Evolutionary conservation across 257 asterid species (phyloP).

Genomic region (Salvia miltiorrhiza): DNA sequence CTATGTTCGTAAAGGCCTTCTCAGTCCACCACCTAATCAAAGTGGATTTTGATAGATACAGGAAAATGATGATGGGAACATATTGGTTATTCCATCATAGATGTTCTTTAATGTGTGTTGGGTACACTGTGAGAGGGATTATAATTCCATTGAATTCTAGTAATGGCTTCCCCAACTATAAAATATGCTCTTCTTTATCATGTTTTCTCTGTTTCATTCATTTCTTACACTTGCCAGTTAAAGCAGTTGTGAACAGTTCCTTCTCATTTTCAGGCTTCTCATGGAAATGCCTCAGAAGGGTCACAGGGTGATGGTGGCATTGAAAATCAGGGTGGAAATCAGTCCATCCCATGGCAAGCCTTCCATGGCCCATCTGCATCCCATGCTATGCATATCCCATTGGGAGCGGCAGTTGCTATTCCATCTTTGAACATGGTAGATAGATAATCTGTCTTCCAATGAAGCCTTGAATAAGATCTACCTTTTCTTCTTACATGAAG

Average conservation of each 20-base stretch:
- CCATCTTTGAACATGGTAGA: constrained; percentile 73
- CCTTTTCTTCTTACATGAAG: background rate
- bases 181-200: no score
- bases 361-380: constrained; percentile 53
- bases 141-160: background rate
- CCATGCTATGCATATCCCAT: constrained; percentile 54
- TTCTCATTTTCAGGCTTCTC: constrained; percentile 37
- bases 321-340: constrained; percentile 58
- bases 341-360: constrained; percentile 49
- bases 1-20: background rate
- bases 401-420: constrained; percentile 58
- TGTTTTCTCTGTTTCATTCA: background rate
- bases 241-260: background rate
- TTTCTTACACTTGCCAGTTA: background rate
- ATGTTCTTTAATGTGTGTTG: background rate
- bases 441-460: background rate
- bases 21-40: background rate
- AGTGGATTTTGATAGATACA: background rate
- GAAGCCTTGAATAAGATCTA: background rate
- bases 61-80: constrained; percentile 5
- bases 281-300: constrained; percentile 55
- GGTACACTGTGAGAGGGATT: background rate
- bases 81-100: background rate
- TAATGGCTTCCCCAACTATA: no score
- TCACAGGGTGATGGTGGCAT: constrained; percentile 41